Percentiles rank a stretch among this genome's conserved stretches.
These are phyloP conservation scores for Fulvia fulva DNA, from an alignment of 2,329 filamentous ascomycete genomes.

Conservation along the genomic window DNA sequence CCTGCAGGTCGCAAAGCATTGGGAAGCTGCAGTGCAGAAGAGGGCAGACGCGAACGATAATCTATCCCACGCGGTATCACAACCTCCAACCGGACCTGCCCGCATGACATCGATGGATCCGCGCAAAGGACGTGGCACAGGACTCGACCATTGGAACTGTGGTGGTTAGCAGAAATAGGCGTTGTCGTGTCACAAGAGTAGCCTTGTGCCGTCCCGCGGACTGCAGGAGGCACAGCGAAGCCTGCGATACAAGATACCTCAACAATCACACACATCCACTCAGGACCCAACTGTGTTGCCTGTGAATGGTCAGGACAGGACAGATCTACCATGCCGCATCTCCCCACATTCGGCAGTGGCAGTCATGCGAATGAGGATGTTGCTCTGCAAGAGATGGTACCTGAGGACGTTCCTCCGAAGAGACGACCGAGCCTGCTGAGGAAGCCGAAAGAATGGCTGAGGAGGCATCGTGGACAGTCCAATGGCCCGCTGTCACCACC, in stretches of 20 bases:
- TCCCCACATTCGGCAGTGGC: slow-evolving; percentile 29
- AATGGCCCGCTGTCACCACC: slow-evolving; percentile 10
- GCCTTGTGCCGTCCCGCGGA: not conserved
- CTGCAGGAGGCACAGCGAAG: not conserved
- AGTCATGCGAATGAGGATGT: slow-evolving; percentile 20
- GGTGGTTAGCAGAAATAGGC: not conserved
- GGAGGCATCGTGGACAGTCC: slow-evolving; percentile 29
- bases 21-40: not conserved
- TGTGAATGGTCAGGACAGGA: slow-evolving; percentile 9
- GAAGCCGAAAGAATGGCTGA: slow-evolving; percentile 21
- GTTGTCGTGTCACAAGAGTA: not conserved
- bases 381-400: slow-evolving; percentile 22
- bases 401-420: slow-evolving; percentile 19
- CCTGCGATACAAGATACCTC: slow-evolving; percentile 10
- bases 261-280: not conserved
- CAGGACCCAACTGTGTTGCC: no score
- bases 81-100: not conserved
- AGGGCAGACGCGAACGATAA: not conserved
- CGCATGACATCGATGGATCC: slow-evolving; percentile 8
- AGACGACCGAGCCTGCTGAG: slow-evolving; percentile 20
- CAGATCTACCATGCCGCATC: slow-evolving; percentile 30
- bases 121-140: slow-evolving; percentile 3
- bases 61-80: not conserved
- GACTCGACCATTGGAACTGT: not conserved
- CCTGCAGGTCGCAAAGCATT: slow-evolving; percentile 1